Percentiles rank a stretch among this genome's conserved stretches.
phyloP scores from a whole-genome alignment of 108 stramenopile genomes.

The Chaetoceros tenuissimus region DNA sequence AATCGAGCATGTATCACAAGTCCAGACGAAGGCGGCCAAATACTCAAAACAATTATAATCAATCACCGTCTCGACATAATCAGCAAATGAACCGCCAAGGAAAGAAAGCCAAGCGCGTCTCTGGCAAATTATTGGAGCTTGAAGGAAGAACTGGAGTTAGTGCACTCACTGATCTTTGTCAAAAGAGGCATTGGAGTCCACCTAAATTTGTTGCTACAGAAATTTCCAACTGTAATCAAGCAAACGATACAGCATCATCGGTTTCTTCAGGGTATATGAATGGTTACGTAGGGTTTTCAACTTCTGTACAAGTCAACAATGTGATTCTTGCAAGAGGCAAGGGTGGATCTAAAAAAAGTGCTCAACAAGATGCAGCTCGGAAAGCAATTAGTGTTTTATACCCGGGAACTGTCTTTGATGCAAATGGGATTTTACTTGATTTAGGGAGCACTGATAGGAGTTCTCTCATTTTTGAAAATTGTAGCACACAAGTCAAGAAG shows the following conservation, averaged over 20 bases:
- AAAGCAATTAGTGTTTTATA: constrained; percentile 50
- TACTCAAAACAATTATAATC: too few species aligned
- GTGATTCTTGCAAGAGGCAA: constrained; percentile 54
- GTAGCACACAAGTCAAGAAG: background rate
- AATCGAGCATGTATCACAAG: too few species aligned
- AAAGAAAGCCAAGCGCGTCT: constrained; percentile 32
- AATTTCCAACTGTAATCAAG: background rate
- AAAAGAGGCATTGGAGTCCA: constrained; percentile 47
- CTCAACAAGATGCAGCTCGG: constrained; percentile 71
- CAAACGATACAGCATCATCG: background rate
- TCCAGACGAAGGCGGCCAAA: too few species aligned
- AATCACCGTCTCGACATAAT: too few species aligned
- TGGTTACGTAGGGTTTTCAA: constrained; percentile 31
- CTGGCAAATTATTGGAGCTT: constrained; percentile 34
- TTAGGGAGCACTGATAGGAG: constrained; percentile 12
- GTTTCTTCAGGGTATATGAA: background rate
- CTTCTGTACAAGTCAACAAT: constrained; percentile 47
- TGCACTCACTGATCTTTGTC: constrained; percentile 76
- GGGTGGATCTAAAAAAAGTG: constrained; percentile 51
- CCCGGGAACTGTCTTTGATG: constrained; percentile 60
- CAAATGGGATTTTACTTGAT: constrained; percentile 52
- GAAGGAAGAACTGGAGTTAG: constrained; percentile 69
- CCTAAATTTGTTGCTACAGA: constrained; percentile 17
- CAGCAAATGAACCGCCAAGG: constrained; percentile 5
- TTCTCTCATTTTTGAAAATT: background rate